A percentile compares a stretch with the other conserved stretches of the same genome.
phyloP scores from a whole-genome alignment of 2,329 filamentous ascomycete genomes.

The Arthroderma uncinatum region DNA sequence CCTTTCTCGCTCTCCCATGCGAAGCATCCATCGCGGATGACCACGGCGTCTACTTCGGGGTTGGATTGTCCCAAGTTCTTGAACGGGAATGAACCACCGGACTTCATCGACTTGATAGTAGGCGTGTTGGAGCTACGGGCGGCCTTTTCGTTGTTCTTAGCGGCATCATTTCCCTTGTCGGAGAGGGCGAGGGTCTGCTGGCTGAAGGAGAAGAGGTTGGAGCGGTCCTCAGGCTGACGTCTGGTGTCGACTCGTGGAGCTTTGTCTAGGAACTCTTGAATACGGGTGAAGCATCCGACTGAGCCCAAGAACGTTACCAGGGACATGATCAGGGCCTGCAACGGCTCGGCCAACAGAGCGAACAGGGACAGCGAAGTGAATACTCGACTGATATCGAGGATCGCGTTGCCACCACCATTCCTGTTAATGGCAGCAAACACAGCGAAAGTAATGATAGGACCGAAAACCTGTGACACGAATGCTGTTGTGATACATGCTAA shows the following conservation, averaged over 20 bases:
- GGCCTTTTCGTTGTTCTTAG: not conserved
- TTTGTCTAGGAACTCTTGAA: constrained; percentile 36
- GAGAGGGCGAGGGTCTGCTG: constrained; percentile 9
- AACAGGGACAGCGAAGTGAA: constrained; percentile 41
- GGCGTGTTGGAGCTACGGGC: constrained; percentile 4
- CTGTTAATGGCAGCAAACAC: constrained; percentile 34
- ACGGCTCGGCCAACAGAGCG: constrained; percentile 36
- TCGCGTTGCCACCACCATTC: constrained; percentile 21
- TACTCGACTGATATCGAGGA: constrained; percentile 33
- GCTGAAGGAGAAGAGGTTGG: constrained; percentile 8
- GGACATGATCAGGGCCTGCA: constrained; percentile 37
- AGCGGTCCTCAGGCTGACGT: constrained; percentile 7
- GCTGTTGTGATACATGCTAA: constrained; percentile 17
- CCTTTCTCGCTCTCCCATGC: constrained; percentile 37
- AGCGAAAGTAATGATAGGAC: constrained; percentile 37
- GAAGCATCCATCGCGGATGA: constrained; percentile 38
- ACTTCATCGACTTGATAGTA: constrained; percentile 6
- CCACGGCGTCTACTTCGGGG: constrained; percentile 23
- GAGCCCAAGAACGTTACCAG: constrained; percentile 36
- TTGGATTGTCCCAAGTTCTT: constrained; percentile 10
- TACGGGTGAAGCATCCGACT: constrained; percentile 37
- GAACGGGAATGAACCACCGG: constrained; percentile 11
- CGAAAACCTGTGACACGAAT: constrained; percentile 33
- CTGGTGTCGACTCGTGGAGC: constrained; percentile 23
- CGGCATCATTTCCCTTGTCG: not conserved